These are phyloP conservation scores for Lodderomyces pseudojiufengensis DNA, from an alignment of 1,139 yeast species.

Conservation along the genomic window DNA sequence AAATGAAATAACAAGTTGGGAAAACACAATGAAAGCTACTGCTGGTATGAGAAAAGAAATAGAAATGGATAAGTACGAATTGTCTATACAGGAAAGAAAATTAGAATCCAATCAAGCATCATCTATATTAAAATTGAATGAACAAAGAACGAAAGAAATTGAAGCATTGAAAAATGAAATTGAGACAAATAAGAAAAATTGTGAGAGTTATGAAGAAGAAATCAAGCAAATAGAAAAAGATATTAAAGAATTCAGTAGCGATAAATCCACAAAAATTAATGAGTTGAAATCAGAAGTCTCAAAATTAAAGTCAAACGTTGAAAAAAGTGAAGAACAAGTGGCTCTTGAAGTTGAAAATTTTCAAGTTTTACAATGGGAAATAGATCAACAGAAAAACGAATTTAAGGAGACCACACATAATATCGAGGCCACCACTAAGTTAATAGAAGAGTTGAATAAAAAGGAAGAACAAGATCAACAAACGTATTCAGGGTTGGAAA, in stretches of 20 bases:
- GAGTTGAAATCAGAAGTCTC: constrained; percentile 59
- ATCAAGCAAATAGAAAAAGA: constrained; percentile 66
- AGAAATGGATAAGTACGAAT: constrained; percentile 65
- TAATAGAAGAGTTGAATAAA: constrained; percentile 36
- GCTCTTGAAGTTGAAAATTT: constrained; percentile 49
- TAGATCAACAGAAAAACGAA: constrained; percentile 66
- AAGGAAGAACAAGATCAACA: constrained; percentile 27
- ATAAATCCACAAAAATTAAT: constrained; percentile 77
- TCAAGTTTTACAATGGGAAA: constrained; percentile 66
- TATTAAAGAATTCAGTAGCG: constrained; percentile 73
- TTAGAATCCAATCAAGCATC: constrained; percentile 61
- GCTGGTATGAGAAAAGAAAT: constrained; percentile 60
- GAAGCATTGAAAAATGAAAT: constrained; percentile 38
- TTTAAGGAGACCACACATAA: constrained; percentile 44
- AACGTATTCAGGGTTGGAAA: constrained; percentile 26
- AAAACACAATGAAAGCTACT: constrained; percentile 48
- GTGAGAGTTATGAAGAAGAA: constrained; percentile 32
- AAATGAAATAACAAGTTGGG: constrained; percentile 42
- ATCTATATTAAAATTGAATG: constrained; percentile 47
- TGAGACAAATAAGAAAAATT: constrained; percentile 26
- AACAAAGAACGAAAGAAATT: constrained; percentile 50
- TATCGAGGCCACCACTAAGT: constrained; percentile 26
- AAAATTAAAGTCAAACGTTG: constrained; percentile 33
- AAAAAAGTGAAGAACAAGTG: constrained; percentile 38
- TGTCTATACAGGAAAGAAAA: constrained; percentile 58